Base-by-base conservation (phyloP, 768 basidiomycete genomes). In the Cubamyces lactineus region DNA sequence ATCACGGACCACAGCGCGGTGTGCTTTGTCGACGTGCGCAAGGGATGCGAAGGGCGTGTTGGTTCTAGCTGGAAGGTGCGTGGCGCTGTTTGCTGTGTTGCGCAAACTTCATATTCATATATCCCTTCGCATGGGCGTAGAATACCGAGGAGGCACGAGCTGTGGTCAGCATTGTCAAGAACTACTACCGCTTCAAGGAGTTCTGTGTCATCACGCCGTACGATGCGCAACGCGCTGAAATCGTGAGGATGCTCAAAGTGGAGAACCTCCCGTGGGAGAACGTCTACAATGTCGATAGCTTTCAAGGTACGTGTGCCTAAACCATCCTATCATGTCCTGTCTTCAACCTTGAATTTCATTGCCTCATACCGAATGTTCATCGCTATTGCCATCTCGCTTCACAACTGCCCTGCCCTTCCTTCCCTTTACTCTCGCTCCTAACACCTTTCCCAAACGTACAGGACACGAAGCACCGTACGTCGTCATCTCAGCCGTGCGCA, bases 191-290 rank as follows among this genome's bases (percentile, higher is more conserved):
- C 24, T 24, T 65, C 21, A 63, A 49, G 26, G 66, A 80, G 0
- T 83, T 81, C 53, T 78, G 79, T 11, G 65, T 85, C 55, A 82
- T 85, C 47, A 84, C 83, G 2, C 83, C 82, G 0, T 85, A 85
- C 59, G 84, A 84, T 61, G 79, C 79, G 0, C 84, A 85, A 69
- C 68, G 84, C 17, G 76, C 78, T 0, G 74, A 72, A 2, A 79
- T 84, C 26, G 73, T 78, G 55, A 67, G 59, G 21, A 62, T 59
- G 6, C 69, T 84, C 26, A 75, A 79, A 49, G 62, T 42, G 2
- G 74, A 68, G 42, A 61, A 72, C 8, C 69, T 76, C 8, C 77
- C 76, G 3, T 79, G 75, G 75, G 76, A 81, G 41, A 62, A 63
- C 0, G 81, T 83, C 0, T 84, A 77, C 73, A 84, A 83, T 60